Conservation (phyloP, 2,329 filamentous ascomycete genomes). For the Neurospora crassa region DNA sequence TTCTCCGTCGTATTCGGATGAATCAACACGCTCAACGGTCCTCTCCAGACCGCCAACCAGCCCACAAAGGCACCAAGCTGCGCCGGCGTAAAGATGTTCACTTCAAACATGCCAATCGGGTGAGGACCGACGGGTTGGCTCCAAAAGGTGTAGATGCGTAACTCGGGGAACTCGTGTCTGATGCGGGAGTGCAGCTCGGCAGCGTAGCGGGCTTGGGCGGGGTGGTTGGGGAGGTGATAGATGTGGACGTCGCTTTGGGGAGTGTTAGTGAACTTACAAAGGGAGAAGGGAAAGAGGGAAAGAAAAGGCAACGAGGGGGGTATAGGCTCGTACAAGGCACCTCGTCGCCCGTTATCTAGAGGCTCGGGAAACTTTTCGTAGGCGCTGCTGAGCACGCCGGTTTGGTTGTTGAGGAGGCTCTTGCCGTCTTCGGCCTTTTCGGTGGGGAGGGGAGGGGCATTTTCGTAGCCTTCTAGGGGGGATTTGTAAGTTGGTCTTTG, state of each 20-base stretch:
- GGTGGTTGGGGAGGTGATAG: slow-evolving; percentile 63
- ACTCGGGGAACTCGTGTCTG: slow-evolving; percentile 74
- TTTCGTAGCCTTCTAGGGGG: slow-evolving; percentile 48
- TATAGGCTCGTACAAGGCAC: slow-evolving; percentile 53
- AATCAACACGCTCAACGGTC: slow-evolving; percentile 66
- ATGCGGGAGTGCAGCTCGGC: slow-evolving; percentile 68
- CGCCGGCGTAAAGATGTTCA: slow-evolving; percentile 74
- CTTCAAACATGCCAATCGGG: slow-evolving; percentile 82
- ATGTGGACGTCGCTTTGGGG: slow-evolving; percentile 63
- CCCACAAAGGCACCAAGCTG: slow-evolving; percentile 85
- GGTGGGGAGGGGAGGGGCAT: slow-evolving; percentile 43
- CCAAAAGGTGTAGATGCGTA: slow-evolving; percentile 72
- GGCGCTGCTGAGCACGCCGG: slow-evolving; percentile 51
- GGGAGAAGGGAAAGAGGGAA: background rate
- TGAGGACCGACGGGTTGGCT: slow-evolving; percentile 74
- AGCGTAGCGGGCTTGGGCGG: slow-evolving; percentile 57
- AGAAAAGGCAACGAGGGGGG: background rate
- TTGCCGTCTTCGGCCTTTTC: slow-evolving; percentile 66
- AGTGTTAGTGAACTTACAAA: too few relatives aligned
- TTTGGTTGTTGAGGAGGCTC: slow-evolving; percentile 58
- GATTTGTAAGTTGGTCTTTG: slow-evolving; percentile 34
- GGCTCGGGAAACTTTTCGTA: slow-evolving; percentile 63
- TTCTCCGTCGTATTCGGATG: slow-evolving; percentile 69
- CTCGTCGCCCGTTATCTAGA: slow-evolving; percentile 53
- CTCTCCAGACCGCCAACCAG: slow-evolving; percentile 75